Evolutionary conservation across 164 flowering plant genomes (phyloP), one percentile per base, ranked within the genome.

Genomic region (Berberis thunbergii): DNA sequence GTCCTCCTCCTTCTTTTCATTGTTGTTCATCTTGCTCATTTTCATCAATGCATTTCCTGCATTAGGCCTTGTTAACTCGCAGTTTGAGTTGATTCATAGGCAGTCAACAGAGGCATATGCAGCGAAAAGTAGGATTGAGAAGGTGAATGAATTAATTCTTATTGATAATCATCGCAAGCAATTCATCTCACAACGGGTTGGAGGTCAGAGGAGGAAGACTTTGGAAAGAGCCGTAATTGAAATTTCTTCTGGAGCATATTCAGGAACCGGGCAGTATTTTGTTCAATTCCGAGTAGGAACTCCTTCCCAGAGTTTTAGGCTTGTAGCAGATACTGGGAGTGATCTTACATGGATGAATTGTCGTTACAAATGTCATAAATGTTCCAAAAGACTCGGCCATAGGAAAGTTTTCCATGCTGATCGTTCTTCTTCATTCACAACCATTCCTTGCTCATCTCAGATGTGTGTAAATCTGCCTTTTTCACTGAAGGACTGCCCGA

Each of bases 261-360:
- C 63, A 41, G 79, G 84, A 1, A 48, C 50, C 1, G 90, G 81
- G 4, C 73, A 81, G 73, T 91, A 91, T 64, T 73, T 85, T 41
- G 91, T 81, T 26, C 7, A 63, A 2, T 57, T 90, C 26, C 70
- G 72, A n/a, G 81, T 85, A 0, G 97, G 97, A 5, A 82, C 82
- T 0, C 91, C 97, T 4, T 64, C 81, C 1, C 83, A 85, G 73
- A 78, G 67, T 49, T 68, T 85, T 54, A 7, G 54, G 62, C 69
- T 90, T 44, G 71, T 86, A 3, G 88, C 79, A 0, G 95, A 90
- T 63, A 86, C 94, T 0, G 94, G 89, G 11, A 90, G 94, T 69
- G 92, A 86, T 39, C 67, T 90, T 46, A 88, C 91, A 11, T 90
- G 97, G 97, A 69, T 83, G 69, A 81, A 77, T 7, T 90, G 97